Evolutionary conservation across 805 yeast species (phyloP), one percentile per base, ranked within the genome.

Genomic region (Wickerhamiella sergipiensis): DNA sequence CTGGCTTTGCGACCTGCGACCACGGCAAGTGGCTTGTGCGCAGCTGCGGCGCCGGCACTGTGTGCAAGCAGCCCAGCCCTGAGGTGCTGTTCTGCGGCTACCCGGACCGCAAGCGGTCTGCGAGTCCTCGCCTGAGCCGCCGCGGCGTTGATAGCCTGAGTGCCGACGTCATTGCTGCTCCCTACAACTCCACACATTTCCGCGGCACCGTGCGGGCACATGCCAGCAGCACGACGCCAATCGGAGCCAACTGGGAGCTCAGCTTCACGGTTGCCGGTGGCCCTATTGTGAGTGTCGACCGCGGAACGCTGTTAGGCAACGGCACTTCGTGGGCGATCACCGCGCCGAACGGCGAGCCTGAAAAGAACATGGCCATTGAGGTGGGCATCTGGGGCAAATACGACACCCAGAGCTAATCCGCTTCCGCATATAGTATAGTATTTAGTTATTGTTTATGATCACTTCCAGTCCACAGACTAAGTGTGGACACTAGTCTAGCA

Each of bases 11-110:
- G 10, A 55, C 53, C 19, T 63, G 67, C 46, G 56, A 52, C 43
- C 53, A 55, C 55, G 62, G 62, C 13, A 46, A 47, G 2, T 62
- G 67, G 67, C 58, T 59, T 13, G 58, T 60, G 18, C 59, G 66
- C 6, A 52, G 54, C n/a, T 63, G 67, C 48, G 61, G 55, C 9
- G 55, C 63, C 19, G 66, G 66, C 17, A 57, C 64, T n/a, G 58
- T 53, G 23, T 63, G 66, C 55, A 51, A 53, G 45, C 45, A 50
- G 15, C 50, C 46, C 22, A 60, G 59, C 38, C 17, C 13, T 8
- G 48, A 55, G 15, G 40, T 48, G 13, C 51, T 63, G 5, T 56
- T 50, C 50, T 63, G 66, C 46, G 66, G 61, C 47, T 63, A 58
- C 49, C 62, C 63, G 29, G 23, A 43, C 36, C 36, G 17, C n/a